These are phyloP conservation scores for Sporothrix pallida DNA, from an alignment of 2,329 filamentous ascomycete genomes.

Conservation along the genomic window DNA sequence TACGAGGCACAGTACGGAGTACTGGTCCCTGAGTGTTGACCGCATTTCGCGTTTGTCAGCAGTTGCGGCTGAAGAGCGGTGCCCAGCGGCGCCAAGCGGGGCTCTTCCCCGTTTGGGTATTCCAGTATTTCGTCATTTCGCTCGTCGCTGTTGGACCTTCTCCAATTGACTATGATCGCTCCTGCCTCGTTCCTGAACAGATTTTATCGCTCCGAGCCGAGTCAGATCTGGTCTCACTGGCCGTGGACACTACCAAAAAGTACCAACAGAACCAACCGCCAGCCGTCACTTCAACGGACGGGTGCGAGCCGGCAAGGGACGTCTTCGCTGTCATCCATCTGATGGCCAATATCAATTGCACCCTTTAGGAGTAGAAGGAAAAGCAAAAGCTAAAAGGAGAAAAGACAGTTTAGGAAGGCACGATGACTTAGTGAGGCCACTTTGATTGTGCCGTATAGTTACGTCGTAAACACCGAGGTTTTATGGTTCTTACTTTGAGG, in stretches of 20 bases:
- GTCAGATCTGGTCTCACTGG: neutral
- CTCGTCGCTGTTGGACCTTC: neutral
- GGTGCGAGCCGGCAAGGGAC: neutral
- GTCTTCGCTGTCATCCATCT: neutral
- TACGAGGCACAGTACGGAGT: too few relatives aligned
- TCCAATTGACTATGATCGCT: neutral
- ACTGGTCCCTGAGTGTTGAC: neutral
- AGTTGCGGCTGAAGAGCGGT: neutral
- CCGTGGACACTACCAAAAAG: too few relatives aligned
- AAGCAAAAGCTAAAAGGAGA: too few relatives aligned
- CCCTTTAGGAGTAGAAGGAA: too few relatives aligned
- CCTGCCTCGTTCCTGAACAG: too few relatives aligned
- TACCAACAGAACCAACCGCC: neutral
- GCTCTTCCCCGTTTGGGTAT: neutral
- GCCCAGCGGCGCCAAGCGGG: neutral
- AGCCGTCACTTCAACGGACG: neutral
- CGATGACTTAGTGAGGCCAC: too few relatives aligned
- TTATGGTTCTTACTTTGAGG: too few relatives aligned
- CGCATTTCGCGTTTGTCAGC: conserved; percentile 16
- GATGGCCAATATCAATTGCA: too few relatives aligned
- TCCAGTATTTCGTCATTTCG: neutral
- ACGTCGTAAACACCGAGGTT: too few relatives aligned
- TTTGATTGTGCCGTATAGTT: too few relatives aligned
- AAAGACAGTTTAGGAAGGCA: too few relatives aligned
- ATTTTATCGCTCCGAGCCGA: conserved; percentile 11